A percentile compares a stretch with the other conserved stretches of the same genome.
Conservation (phyloP, 2,329 filamentous ascomycete genomes). For the Fragosphaeria purpurea region DNA sequence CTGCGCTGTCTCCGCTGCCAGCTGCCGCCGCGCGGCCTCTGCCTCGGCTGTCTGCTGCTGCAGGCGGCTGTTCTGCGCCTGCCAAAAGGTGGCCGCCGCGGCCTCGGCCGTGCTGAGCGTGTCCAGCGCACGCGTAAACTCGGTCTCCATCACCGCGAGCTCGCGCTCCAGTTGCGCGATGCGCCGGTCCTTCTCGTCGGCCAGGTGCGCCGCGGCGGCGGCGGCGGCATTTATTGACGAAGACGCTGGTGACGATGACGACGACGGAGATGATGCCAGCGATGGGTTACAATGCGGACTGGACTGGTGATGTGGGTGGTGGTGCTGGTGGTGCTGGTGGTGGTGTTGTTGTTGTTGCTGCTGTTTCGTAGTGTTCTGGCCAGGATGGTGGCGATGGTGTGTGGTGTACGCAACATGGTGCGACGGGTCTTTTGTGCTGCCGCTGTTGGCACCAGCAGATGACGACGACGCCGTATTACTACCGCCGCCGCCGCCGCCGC, state of each 20-base stretch:
- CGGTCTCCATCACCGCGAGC: constrained; percentile 39
- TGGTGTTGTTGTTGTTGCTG: background rate
- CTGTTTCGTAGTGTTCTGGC: background rate
- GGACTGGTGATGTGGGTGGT: constrained; percentile 2
- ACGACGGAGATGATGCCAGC: constrained; percentile 2
- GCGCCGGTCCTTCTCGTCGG: constrained; percentile 38
- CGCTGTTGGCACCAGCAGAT: too few relatives aligned
- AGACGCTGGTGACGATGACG: constrained; percentile 10
- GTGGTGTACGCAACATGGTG: background rate
- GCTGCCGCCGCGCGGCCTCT: constrained; percentile 42
- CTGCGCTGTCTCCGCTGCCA: constrained; percentile 39
- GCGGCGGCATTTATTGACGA: constrained; percentile 9
- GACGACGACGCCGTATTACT: background rate
- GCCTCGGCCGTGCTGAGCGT: constrained; percentile 42
- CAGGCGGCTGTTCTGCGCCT: constrained; percentile 35
- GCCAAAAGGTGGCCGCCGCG: constrained; percentile 48
- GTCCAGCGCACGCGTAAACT: constrained; percentile 45
- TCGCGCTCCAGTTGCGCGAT: constrained; percentile 45
- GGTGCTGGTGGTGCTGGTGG: constrained; percentile 10
- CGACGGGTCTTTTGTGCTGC: too few relatives aligned
- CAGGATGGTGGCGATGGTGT: background rate
- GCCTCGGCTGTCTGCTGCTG: constrained; percentile 42
- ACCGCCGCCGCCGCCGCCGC: background rate
- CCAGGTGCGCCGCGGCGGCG: constrained; percentile 21
- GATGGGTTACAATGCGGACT: background rate